phyloP scores from a whole-genome alignment of 2,329 filamentous ascomycete species.

The Pyrenophora seminiperda region DNA sequence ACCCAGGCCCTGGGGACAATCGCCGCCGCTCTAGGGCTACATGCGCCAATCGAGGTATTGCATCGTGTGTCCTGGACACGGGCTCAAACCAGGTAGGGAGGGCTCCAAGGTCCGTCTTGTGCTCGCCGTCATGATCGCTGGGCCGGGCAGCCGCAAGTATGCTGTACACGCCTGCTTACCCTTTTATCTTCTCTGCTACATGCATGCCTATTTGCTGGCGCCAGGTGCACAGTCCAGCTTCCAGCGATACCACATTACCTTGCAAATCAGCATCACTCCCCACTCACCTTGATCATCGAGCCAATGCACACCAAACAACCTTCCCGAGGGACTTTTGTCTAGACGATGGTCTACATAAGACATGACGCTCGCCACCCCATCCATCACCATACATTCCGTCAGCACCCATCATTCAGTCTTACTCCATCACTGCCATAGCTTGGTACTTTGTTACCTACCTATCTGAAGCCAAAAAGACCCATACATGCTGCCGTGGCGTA shows the following conservation, averaged over 20 bases:
- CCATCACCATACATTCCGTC: neutral
- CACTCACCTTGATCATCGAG: constrained; percentile 8
- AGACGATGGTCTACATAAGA: neutral
- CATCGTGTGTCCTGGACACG: neutral
- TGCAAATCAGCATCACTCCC: constrained; percentile 8
- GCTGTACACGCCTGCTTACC: constrained; percentile 10
- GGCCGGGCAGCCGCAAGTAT: constrained; percentile 6
- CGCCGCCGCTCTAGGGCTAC: too few species aligned
- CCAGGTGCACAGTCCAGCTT: constrained; percentile 3
- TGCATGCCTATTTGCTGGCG: constrained; percentile 2
- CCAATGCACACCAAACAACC: neutral
- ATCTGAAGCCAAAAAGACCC: neutral
- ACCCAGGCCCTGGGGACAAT: neutral
- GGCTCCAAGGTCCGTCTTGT: constrained; percentile 7
- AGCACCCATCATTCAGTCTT: neutral
- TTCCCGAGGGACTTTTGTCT: neutral
- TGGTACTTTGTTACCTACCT: neutral
- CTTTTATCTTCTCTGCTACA: constrained; percentile 5
- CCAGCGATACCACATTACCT: constrained; percentile 8
- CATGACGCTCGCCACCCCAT: neutral
- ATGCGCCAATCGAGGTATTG: neutral
- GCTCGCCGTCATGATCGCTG: neutral
- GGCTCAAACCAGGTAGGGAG: neutral
- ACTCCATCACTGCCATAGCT: neutral
- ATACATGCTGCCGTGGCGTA: neutral